These are phyloP conservation scores for Cucurbita argyrosperma DNA, from an alignment of 306 rosid species.

Conservation along the genomic window DNA sequence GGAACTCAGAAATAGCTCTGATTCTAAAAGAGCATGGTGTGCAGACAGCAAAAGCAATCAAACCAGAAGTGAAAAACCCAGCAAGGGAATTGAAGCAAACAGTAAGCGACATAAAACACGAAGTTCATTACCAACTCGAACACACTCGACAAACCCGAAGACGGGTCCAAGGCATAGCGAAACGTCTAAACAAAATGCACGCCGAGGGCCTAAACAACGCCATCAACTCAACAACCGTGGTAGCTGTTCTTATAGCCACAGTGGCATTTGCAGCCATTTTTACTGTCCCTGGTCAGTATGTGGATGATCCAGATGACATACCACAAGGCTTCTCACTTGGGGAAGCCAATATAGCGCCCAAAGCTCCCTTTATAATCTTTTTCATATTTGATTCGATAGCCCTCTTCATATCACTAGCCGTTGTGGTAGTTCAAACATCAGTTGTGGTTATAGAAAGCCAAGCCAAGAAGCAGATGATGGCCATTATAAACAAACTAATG, in stretches of 20 bases:
- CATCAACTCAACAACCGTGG: constrained; percentile 86
- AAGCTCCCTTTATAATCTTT: constrained; percentile 49
- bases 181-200: constrained; percentile 89
- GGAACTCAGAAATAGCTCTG: constrained; percentile 26
- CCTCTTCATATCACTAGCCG: constrained; percentile 84
- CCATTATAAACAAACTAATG: constrained; percentile 89
- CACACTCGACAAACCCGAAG: constrained; percentile 91
- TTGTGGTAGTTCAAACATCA: constrained; percentile 92
- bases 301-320: constrained; percentile 33
- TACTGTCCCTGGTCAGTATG: constrained; percentile 87
- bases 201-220: constrained; percentile 89
- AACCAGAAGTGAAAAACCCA: constrained; percentile 33
- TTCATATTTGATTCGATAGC: constrained; percentile 77
- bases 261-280: constrained; percentile 93
- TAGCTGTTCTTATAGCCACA: constrained; percentile 91
- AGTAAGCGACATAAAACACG: constrained; percentile 85
- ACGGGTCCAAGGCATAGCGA: constrained; percentile 92
- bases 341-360: constrained; percentile 73
- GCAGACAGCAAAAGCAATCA: constrained; percentile 47
- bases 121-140: constrained; percentile 81
- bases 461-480: constrained; percentile 99
- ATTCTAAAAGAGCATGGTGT: constrained; percentile 56
- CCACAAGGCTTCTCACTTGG: constrained; percentile 54
- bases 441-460: constrained; percentile 90
- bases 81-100: constrained; percentile 88